A percentile compares a stretch with the other conserved stretches of the same genome.
Conservation (phyloP, 148 eudicot genomes). For the Vaccinium vitisidaea region DNA sequence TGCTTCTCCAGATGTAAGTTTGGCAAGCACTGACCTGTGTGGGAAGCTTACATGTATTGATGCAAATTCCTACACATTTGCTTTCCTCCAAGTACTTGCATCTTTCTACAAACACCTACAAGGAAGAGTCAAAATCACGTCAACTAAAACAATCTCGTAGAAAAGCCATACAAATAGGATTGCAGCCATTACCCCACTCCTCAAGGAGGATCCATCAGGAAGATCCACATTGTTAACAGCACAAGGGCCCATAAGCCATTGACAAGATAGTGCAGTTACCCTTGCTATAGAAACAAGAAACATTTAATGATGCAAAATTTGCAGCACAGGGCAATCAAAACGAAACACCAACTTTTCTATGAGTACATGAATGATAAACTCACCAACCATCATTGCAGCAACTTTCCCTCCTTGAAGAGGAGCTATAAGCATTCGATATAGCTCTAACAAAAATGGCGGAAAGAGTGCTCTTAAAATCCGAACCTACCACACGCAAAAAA, state of each 20-base stretch:
- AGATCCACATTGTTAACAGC: constrained; percentile 69
- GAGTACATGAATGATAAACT: constrained; percentile 24
- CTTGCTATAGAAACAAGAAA: constrained; percentile 52
- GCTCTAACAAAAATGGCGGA: constrained; percentile 74
- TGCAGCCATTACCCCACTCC: constrained; percentile 63
- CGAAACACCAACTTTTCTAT: not conserved
- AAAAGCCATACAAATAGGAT: not conserved
- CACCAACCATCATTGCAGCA: constrained; percentile 94
- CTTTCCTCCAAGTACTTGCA: constrained; percentile 98
- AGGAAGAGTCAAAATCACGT: constrained; percentile 7
- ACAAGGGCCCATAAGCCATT: constrained; percentile 97
- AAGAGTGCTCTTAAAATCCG: constrained; percentile 68
- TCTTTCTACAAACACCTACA: constrained; percentile 85
- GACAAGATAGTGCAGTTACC: constrained; percentile 87
- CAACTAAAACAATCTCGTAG: constrained; percentile 4
- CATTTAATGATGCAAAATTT: not conserved
- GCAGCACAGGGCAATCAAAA: constrained; percentile 4
- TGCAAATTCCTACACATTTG: constrained; percentile 91
- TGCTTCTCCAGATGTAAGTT: not conserved
- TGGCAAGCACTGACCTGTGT: constrained; percentile 66
- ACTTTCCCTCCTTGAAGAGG: constrained; percentile 78
- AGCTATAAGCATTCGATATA: constrained; percentile 62
- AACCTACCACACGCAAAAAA: constrained; percentile 44
- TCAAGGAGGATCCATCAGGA: constrained; percentile 67
- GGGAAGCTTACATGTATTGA: constrained; percentile 94